These are phyloP conservation scores for Boeremia lycopersici DNA, from an alignment of 2,329 filamentous ascomycete species.

Conservation along the genomic window DNA sequence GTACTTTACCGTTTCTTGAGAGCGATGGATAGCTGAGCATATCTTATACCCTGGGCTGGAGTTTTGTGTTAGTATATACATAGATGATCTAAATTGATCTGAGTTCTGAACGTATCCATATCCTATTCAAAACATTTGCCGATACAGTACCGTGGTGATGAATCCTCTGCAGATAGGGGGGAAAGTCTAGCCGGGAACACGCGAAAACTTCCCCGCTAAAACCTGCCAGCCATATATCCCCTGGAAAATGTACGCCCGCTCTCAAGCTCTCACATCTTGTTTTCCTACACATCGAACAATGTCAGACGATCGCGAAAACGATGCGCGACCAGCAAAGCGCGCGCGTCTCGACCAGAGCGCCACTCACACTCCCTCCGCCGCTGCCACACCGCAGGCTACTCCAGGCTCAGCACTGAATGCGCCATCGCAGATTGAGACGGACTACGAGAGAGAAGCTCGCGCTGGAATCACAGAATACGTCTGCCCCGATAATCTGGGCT, in stretches of 20 bases:
- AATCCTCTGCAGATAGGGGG: not conserved
- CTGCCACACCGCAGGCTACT: constrained; percentile 18
- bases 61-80: constrained; percentile 8
- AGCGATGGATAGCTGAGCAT: constrained; percentile 14
- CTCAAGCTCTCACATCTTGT: constrained; percentile 4
- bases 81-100: constrained; percentile 13
- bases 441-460: constrained; percentile 50
- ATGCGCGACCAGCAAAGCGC: constrained; percentile 39
- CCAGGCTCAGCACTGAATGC: constrained; percentile 20
- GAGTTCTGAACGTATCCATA: not conserved
- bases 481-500: constrained; percentile 62
- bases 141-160: no score
- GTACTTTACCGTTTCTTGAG: not conserved
- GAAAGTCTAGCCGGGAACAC: not conserved
- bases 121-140: not conserved
- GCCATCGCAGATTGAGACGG: constrained; percentile 27
- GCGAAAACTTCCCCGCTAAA: constrained; percentile 38
- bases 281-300: constrained; percentile 11
- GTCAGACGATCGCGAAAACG: constrained; percentile 22
- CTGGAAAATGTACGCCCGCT: constrained; percentile 2
- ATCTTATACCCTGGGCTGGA: constrained; percentile 19
- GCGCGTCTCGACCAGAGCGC: constrained; percentile 37
- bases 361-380: constrained; percentile 14
- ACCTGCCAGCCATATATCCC: constrained; percentile 3
- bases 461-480: constrained; percentile 70